A percentile compares a stretch with the other conserved stretches of the same genome.
Evolutionary conservation across 2,329 filamentous ascomycete species (phyloP).

Genomic region (Hysterium pulicare): DNA sequence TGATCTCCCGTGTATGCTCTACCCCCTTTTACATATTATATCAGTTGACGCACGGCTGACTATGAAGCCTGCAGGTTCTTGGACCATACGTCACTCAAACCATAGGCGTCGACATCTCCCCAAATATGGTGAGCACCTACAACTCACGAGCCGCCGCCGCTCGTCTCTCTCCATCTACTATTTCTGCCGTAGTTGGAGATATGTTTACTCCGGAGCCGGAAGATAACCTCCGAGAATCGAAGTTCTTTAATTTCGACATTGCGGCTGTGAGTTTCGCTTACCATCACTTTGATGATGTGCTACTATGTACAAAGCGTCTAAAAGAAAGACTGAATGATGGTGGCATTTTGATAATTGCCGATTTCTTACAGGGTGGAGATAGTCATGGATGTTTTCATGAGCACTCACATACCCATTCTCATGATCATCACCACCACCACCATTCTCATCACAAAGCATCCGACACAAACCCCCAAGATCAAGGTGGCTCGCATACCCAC

Average conservation of each 20-base stretch:
- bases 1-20: slow-evolving; percentile 62
- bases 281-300: slow-evolving; percentile 57
- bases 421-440: slow-evolving; percentile 12
- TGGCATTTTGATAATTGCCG: slow-evolving; percentile 65
- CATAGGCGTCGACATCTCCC: slow-evolving; percentile 67
- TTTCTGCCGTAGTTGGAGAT: slow-evolving; percentile 33
- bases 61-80: slow-evolving; percentile 47
- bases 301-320: slow-evolving; percentile 56
- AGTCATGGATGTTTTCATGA: slow-evolving; percentile 8
- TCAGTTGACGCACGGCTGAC: background rate
- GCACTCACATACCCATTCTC: slow-evolving; percentile 14
- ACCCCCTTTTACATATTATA: slow-evolving; percentile 11
- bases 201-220: slow-evolving; percentile 28
- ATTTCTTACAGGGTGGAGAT: slow-evolving; percentile 58
- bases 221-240: slow-evolving; percentile 15
- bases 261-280: slow-evolving; percentile 43
- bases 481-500: no score
- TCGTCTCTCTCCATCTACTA: slow-evolving; percentile 13
- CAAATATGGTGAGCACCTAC: slow-evolving; percentile 67
- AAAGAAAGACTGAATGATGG: slow-evolving; percentile 61
- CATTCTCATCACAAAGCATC: slow-evolving; percentile 12
- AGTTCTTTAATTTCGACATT: slow-evolving; percentile 42
- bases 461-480: slow-evolving; percentile 10
- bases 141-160: slow-evolving; percentile 53
- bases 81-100: slow-evolving; percentile 61